Evolutionary conservation across 1,284 basidiomycete genomes (phyloP), one percentile per base, ranked within the genome.

Genomic region (Spongiforma sp.): DNA sequence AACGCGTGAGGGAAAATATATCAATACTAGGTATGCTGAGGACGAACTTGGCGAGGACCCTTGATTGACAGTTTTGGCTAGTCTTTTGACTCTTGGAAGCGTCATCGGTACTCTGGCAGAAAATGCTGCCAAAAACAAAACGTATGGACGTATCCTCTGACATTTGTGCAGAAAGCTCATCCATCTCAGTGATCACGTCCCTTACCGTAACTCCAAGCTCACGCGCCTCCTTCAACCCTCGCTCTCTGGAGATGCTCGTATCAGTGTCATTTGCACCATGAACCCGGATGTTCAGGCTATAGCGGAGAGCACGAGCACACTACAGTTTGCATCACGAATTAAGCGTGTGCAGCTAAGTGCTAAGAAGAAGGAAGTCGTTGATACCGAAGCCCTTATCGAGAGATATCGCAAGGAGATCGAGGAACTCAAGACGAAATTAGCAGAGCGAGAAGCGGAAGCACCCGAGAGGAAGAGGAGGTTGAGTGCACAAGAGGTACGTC

Each of bases 191-290:
- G 93, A 94, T 69, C 94, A 98, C 73, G 90, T 99, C 17, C 97
- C 97, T 5, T 99, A 93, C 80, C 91, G 97, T 54, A 98, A 99
- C 77, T 96, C 94, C 56, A 99, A 99, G 78, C 82, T 93, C 8
- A 99, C 97, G 5, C 89, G 96, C 37, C 90, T 99, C 78, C 86
- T 99, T 9, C 96, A 99, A 76, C 96, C 96, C 4, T 98, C 95
- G 2, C 84, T 99, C 0, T 93, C 93, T 0, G 98, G 97, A 2
- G 95, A 98, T 74, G 97, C 98, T 21, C 89, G 95, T 24, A 96
- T 99, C 59, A 96, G 94, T 41, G 97, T 99, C 33, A 93, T 99
- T 64, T 98, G 96, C 75, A 99, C 97, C 0, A 88, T 99, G 74
- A 97, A 96, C 72, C 94, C 95, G 0, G 92, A 94, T 69, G 72